These are phyloP conservation scores for Phytopythium oedochilum DNA, from an alignment of 352 stramenopile species.

Conservation along the genomic window DNA sequence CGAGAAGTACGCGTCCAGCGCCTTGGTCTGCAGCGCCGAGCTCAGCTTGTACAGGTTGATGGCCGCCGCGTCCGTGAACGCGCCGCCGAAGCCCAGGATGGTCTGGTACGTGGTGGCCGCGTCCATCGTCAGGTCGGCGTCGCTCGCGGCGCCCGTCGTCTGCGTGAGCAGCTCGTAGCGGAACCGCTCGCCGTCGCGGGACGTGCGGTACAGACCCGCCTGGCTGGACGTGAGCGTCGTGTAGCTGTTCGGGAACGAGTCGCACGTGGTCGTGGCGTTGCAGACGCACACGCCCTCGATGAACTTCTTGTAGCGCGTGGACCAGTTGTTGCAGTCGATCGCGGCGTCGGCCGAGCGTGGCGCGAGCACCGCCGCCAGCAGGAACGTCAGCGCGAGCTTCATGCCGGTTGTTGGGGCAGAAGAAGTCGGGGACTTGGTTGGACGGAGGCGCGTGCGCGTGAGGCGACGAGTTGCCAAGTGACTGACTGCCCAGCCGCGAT, in stretches of 20 bases:
- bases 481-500: neutral
- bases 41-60: slow-evolving; percentile 71
- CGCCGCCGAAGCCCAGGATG: slow-evolving; percentile 77
- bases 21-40: slow-evolving; percentile 36
- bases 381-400: neutral
- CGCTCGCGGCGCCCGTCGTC: neutral
- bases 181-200: slow-evolving; percentile 39
- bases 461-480: slow-evolving; percentile 4
- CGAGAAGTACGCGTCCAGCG: slow-evolving; percentile 67
- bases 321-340: slow-evolving; percentile 18
- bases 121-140: slow-evolving; percentile 31
- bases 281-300: slow-evolving; percentile 55
- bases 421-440: neutral
- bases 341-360: neutral
- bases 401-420: neutral
- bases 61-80: slow-evolving; percentile 74
- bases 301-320: slow-evolving; percentile 32
- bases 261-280: slow-evolving; percentile 27
- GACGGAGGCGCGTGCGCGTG: neutral
- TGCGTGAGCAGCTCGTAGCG: slow-evolving; percentile 20
- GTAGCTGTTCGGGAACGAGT: slow-evolving; percentile 27
- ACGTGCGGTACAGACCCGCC: slow-evolving; percentile 47
- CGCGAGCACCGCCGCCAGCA: neutral
- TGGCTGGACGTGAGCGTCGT: slow-evolving; percentile 15
- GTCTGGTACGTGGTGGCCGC: slow-evolving; percentile 37